phyloP scores from a whole-genome alignment of 2,329 filamentous ascomycete genomes.

The Pseudogymnoascus sp. region DNA sequence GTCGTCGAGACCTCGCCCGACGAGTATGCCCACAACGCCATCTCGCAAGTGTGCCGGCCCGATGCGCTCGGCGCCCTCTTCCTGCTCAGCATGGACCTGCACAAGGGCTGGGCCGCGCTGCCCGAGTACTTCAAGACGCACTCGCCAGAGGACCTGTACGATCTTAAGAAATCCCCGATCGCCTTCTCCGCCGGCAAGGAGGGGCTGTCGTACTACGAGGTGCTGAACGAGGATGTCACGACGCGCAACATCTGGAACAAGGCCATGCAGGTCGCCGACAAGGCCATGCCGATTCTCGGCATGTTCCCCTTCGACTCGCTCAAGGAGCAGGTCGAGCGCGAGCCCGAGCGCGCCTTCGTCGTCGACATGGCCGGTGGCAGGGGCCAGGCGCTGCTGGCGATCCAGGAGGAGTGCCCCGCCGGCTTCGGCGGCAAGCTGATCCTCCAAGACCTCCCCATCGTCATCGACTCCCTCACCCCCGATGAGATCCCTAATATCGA shows the following conservation, averaged over 20 bases:
- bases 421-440: conserved; percentile 22
- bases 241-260: conserved; percentile 29
- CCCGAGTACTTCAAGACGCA: conserved; percentile 29
- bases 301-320: conserved; percentile 31
- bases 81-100: conserved; percentile 28
- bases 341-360: conserved; percentile 20
- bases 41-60: conserved; percentile 25
- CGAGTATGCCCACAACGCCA: conserved; percentile 27
- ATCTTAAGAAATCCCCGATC: conserved; percentile 28
- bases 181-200: conserved; percentile 27
- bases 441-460: conserved; percentile 29
- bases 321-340: conserved; percentile 23
- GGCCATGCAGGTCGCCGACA: conserved; percentile 26
- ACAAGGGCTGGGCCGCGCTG: conserved; percentile 20
- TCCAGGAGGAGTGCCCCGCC: conserved; percentile 8
- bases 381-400: conserved; percentile 10
- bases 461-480: conserved; percentile 24
- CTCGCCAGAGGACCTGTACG: conserved; percentile 25
- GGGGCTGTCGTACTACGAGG: conserved; percentile 30
- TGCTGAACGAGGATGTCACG: conserved; percentile 25
- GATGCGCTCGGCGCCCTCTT: conserved; percentile 26
- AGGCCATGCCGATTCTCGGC: conserved; percentile 28
- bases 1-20: conserved; percentile 25
- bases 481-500: conserved; percentile 19
- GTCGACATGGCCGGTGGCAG: conserved; percentile 10